Conservation (phyloP, 257 asterid species). For the Fraxinus excelsior region DNA sequence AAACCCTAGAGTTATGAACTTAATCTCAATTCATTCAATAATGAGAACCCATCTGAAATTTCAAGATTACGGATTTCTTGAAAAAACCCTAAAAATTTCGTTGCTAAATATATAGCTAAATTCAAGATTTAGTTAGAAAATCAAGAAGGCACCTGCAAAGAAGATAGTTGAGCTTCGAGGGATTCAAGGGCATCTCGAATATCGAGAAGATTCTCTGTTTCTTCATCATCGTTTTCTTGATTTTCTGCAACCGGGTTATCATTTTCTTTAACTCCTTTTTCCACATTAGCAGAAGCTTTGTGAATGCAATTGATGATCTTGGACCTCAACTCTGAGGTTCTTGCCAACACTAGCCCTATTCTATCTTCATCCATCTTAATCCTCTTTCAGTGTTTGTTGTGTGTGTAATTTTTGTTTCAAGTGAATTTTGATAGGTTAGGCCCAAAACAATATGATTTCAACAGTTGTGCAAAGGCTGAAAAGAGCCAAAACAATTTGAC, state of each 20-base stretch:
- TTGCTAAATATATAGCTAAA: conserved; percentile 2
- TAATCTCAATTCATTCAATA: conserved; percentile 11
- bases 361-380: conserved; percentile 45
- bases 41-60: conserved; percentile 18
- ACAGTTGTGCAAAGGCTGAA: neutral
- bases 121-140: neutral
- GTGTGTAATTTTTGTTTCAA: neutral
- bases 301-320: conserved; percentile 49
- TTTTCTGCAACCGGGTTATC: conserved; percentile 25
- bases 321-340: conserved; percentile 51
- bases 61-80: conserved; percentile 11
- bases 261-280: conserved; percentile 20
- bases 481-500: neutral
- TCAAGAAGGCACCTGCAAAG: conserved; percentile 50
- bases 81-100: conserved; percentile 6
- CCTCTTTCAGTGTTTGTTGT: neutral
- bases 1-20: conserved; percentile 9
- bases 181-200: conserved; percentile 82
- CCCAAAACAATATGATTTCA: conserved; percentile 31
- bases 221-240: conserved; percentile 39
- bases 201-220: conserved; percentile 58
- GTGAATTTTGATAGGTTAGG: neutral
- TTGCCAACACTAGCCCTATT: conserved; percentile 49
- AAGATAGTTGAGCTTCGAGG: conserved; percentile 76
- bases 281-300: conserved; percentile 20